Evolutionary conservation across 2,329 filamentous ascomycete genomes (phyloP).

Genomic region (Botrytis fragariae): DNA sequence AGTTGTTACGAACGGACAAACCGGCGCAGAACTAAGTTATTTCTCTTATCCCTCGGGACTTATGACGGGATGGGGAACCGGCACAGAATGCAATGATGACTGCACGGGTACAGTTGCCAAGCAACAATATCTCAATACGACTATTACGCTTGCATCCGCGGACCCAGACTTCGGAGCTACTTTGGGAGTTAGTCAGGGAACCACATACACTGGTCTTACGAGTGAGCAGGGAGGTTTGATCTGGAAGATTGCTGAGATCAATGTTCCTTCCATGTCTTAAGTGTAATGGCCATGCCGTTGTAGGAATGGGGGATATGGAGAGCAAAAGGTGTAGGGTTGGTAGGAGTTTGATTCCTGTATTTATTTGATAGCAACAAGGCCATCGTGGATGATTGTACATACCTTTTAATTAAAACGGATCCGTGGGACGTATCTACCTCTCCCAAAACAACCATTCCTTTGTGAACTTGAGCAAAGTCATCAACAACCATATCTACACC

Average conservation of each 20-base stretch:
- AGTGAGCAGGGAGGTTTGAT: constrained; percentile 40
- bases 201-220: constrained; percentile 39
- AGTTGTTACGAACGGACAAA: constrained; percentile 40
- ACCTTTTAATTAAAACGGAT: neutral
- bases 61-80: constrained; percentile 43
- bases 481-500: neutral
- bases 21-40: constrained; percentile 39
- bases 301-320: neutral
- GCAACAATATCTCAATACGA: constrained; percentile 43
- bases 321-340: neutral
- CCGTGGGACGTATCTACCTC: neutral
- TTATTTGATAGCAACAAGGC: neutral
- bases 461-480: neutral
- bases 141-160: constrained; percentile 41
- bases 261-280: constrained; percentile 39
- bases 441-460: neutral
- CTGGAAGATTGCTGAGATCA: constrained; percentile 41
- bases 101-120: constrained; percentile 43
- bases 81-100: constrained; percentile 42
- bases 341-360: neutral
- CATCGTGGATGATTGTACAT: neutral
- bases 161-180: constrained; percentile 38
- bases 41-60: constrained; percentile 41
- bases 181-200: constrained; percentile 35
- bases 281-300: neutral